phyloP scores from a whole-genome alignment of 345 rosid genomes.

The Brassica carinata region DNA sequence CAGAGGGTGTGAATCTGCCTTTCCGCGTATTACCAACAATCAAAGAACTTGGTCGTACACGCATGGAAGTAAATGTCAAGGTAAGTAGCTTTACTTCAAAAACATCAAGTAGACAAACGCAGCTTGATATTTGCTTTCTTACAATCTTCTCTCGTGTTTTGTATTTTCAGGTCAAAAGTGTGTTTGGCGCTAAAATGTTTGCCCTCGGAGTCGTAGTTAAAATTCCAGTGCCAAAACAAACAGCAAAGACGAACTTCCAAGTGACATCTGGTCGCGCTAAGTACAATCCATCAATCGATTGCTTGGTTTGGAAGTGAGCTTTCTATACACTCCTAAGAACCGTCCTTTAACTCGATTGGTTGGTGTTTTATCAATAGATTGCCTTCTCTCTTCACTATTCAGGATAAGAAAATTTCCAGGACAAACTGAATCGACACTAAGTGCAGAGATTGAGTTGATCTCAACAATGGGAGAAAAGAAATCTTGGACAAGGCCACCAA shows the following conservation, averaged over 20 bases:
- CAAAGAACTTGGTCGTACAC: conserved; percentile 98
- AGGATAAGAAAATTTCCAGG: conserved; percentile 99
- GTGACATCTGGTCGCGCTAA: conserved; percentile 96
- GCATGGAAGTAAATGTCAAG: conserved; percentile 99
- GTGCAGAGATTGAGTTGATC: conserved; percentile 96
- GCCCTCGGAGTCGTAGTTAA: conserved; percentile 97
- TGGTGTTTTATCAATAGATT: background rate
- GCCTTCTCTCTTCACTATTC: conserved; percentile 3
- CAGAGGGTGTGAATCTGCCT: conserved; percentile 98
- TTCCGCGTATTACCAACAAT: conserved; percentile 96
- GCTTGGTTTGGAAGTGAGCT: conserved; percentile 99
- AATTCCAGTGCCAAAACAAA: conserved; percentile 98
- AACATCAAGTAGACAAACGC: background rate
- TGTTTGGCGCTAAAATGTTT: conserved; percentile 99
- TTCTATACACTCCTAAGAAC: conserved; percentile 14
- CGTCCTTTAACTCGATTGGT: background rate
- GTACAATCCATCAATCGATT: conserved; percentile 92
- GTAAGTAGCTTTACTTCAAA: conserved; percentile 44
- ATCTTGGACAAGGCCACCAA: conserved; percentile 96
- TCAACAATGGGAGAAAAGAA: conserved; percentile 94
- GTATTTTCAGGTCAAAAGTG: conserved; percentile 91
- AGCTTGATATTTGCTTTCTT: conserved; percentile 19
- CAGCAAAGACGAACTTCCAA: conserved; percentile 97
- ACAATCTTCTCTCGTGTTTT: conserved; percentile 26
- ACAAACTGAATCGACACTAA: conserved; percentile 95